Evolutionary conservation across 495 filamentous ascomycete genomes (phyloP).

Genomic region (Pyronema domesticum): DNA sequence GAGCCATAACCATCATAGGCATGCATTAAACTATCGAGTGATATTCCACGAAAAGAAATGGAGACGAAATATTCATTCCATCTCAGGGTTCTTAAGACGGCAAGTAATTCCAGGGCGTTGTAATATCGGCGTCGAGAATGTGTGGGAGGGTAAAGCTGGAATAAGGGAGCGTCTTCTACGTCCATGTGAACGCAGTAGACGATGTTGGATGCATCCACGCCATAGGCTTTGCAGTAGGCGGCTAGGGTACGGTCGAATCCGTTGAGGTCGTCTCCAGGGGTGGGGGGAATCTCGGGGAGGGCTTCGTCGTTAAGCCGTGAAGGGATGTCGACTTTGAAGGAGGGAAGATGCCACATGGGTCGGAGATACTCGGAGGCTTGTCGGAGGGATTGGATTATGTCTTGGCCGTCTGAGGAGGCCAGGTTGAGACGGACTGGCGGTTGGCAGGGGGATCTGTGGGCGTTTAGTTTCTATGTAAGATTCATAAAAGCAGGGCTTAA

Average conservation of each 20-base stretch:
- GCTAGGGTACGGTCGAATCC: conserved; percentile 68
- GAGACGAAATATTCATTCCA: conserved; percentile 84
- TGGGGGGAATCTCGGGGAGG: conserved; percentile 26
- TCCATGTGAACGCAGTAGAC: conserved; percentile 62
- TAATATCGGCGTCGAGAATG: conserved; percentile 41
- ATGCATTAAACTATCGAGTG: conserved; percentile 48
- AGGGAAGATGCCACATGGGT: conserved; percentile 66
- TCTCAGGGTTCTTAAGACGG: conserved; percentile 67
- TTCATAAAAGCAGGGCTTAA: conserved; percentile 9
- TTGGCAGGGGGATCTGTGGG: conserved; percentile 43
- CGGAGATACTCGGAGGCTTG: conserved; percentile 59
- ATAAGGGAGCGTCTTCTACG: conserved; percentile 64
- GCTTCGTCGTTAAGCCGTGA: conserved; percentile 19
- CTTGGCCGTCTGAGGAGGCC: conserved; percentile 58
- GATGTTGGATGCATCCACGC: conserved; percentile 50
- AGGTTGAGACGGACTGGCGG: conserved; percentile 48
- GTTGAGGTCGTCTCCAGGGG: conserved; percentile 54
- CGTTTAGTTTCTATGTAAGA: conserved; percentile 17
- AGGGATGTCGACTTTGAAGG: conserved; percentile 35
- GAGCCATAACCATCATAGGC: conserved; percentile 41
- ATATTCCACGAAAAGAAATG: conserved; percentile 64
- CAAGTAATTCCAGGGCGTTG: conserved; percentile 55
- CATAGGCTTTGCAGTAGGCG: conserved; percentile 47
- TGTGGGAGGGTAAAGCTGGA: conserved; percentile 56
- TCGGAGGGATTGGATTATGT: conserved; percentile 58